phyloP scores from a whole-genome alignment of 805 yeast species.

The Candida oleophila region DNA sequence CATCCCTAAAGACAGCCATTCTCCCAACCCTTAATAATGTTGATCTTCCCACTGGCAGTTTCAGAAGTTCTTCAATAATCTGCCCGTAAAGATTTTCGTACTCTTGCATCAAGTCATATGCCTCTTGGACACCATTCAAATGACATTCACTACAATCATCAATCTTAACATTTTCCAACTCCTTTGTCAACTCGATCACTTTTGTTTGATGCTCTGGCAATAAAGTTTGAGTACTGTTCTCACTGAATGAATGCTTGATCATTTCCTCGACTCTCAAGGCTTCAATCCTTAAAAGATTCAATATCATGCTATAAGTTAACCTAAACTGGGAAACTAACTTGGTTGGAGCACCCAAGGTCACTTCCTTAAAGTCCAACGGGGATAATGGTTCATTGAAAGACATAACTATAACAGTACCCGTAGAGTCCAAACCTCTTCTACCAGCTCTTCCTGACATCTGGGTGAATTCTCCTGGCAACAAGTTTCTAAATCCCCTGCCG shows the following conservation, averaged over 20 bases:
- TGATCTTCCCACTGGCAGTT: constrained; percentile 47
- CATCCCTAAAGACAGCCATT: constrained; percentile 56
- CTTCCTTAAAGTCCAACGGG: constrained; percentile 64
- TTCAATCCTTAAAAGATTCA: constrained; percentile 87
- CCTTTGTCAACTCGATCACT: constrained; percentile 51
- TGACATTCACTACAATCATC: constrained; percentile 37
- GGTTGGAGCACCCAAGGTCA: constrained; percentile 86
- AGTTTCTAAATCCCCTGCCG: constrained; percentile 75
- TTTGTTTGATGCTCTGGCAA: constrained; percentile 81
- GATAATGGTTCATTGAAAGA: constrained; percentile 66
- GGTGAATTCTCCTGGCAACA: constrained; percentile 94
- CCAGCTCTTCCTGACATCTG: constrained; percentile 99
- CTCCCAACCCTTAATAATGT: constrained; percentile 52
- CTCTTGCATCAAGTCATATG: constrained; percentile 44
- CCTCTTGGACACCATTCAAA: constrained; percentile 41
- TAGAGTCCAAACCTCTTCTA: constrained; percentile 89
- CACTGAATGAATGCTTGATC: constrained; percentile 94
- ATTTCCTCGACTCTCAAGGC: constrained; percentile 96
- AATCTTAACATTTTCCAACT: constrained; percentile 39
- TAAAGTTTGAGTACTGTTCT: constrained; percentile 80
- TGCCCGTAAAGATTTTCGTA: constrained; percentile 45
- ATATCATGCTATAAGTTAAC: constrained; percentile 91
- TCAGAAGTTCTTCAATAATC: constrained; percentile 48
- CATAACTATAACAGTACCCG: constrained; percentile 95
- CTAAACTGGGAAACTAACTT: constrained; percentile 90